Conservation (phyloP, 352 stramenopile genomes). For the Plasmopara halstedii region DNA sequence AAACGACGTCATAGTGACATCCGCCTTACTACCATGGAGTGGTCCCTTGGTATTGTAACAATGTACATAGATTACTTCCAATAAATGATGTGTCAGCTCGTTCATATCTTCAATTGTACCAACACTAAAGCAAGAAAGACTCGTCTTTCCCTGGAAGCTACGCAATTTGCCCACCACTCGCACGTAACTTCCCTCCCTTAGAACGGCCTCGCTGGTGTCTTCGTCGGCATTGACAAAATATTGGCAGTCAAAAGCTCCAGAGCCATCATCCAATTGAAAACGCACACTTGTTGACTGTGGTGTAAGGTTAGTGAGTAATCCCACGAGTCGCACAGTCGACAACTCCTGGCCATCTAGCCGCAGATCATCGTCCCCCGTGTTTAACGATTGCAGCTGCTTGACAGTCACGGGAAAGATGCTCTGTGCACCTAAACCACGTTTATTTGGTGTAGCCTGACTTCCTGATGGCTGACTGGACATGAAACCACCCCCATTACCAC, state of each 20-base stretch:
- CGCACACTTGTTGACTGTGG: conserved; percentile 87
- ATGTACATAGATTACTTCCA: conserved; percentile 90
- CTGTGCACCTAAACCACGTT: conserved; percentile 52
- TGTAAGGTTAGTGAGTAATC: conserved; percentile 66
- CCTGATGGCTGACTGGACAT: conserved; percentile 49
- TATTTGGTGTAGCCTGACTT: conserved; percentile 48
- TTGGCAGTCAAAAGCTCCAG: conserved; percentile 87
- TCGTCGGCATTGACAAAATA: conserved; percentile 88
- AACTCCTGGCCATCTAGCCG: conserved; percentile 87
- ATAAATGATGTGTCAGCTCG: conserved; percentile 94
- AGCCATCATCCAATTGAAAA: conserved; percentile 93
- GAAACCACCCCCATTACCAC: conserved; percentile 44
- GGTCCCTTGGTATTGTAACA: conserved; percentile 77
- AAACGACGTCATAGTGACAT: conserved; percentile 24
- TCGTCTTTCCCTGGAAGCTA: conserved; percentile 86
- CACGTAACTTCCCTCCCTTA: conserved; percentile 84
- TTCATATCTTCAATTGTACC: conserved; percentile 86
- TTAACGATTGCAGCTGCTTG: conserved; percentile 65
- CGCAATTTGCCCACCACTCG: conserved; percentile 88
- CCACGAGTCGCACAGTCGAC: conserved; percentile 86
- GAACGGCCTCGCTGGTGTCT: conserved; percentile 53
- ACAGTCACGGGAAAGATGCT: conserved; percentile 90
- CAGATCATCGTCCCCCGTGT: conserved; percentile 53
- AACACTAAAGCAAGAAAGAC: conserved; percentile 84
- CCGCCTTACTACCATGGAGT: conserved; percentile 23